Evolutionary conservation across 2,329 filamentous ascomycete species (phyloP), one percentile per base, ranked within the genome.

Genomic region (Cyphellophora attinorum): DNA sequence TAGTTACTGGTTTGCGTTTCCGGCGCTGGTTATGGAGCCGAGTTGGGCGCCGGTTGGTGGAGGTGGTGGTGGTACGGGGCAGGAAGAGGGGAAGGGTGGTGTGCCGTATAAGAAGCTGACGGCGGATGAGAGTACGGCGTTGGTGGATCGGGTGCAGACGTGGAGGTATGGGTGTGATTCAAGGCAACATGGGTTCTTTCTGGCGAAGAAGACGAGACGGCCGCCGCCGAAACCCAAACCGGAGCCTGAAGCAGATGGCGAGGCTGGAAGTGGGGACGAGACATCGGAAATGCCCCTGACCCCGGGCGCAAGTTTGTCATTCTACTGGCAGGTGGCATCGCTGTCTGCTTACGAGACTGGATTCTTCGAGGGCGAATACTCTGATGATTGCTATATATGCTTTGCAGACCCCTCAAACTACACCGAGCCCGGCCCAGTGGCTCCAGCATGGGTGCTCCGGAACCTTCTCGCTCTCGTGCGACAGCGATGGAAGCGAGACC

Each of bases 1-100:
- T 56, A 85, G 81, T n/a, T 96, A 96, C 61, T 93, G 93, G 78
- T 96, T 96, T 59, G 89, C 82, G 4, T 98, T 93, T 52, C 91
- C 91, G 1, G 86, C 89, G 11, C 70, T 98, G 29, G 88, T 93
- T 55, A 93, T 89, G 3, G 80, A 89, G 35, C 85, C 85, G 2
- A 67, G 72, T 17, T 98, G 91, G 91, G 79, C 74, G 48, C 66
- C 79, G 33, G 58, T 68, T 19, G 68, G 12, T 36, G n/a, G n/a
- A n/a, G n/a, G n/a, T n/a, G n/a, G n/a, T n/a, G n/a, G n/a, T n/a
- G n/a, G 31, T 32, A 37, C 8, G 15, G 17, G 15, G 33, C 31
- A 19, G 19, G 21, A 31, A 43, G 19, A 13, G 28, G n/a, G n/a
- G n/a, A n/a, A n/a, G n/a, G 25, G 29, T 18, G 33, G 28, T 31